Base-by-base conservation (phyloP, 1,284 basidiomycete genomes). In the Coniferiporia weirii region DNA sequence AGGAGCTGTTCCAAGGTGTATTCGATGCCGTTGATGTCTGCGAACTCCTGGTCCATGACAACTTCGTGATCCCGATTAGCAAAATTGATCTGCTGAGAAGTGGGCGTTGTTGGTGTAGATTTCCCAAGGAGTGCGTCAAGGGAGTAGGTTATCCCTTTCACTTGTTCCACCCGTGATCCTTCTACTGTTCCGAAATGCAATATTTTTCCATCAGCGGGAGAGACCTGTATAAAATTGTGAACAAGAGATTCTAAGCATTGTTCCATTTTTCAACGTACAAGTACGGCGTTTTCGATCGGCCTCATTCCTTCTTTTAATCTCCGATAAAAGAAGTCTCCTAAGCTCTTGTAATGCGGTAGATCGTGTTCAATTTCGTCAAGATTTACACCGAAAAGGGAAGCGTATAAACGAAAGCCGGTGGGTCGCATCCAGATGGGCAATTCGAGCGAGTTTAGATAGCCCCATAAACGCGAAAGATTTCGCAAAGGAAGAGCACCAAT, bases 131-230 rank as follows among this genome's bases (percentile, higher is more conserved):
- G 79, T 0, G 95, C 95, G 65, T 96, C 91, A 22, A 99, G 82
- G 6, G 94, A 97, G 69, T 98, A 98, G 0, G 94, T 98, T 64
- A 97, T 88, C 15, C 96, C 96, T 73, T 99, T 99, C 69, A 99
- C 94, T 74, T 98, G 95, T 71, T 98, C 95, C 47, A 99, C 93
- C 34, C 85, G 84, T 47, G 87, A 83, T 63, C 88, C 85, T 56
- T 82, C 75, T 65, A 99, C 92, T 1, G 85, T 85, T 27, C 96
- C 97, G 66, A 95, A 95, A 71, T 99, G 96, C 40, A 99, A 78
- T 2, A 99, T 83, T 1, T 80, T 89, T 9, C 96, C 97, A 67
- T 99, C 96, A 0, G 96, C 94, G 0, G 97, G 96, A 60, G 91
- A 94, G 62, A 95, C 89, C 87, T 89, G 64, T 47, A 52, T 48